These are phyloP conservation scores for Aspergillus campestris DNA, from an alignment of 495 filamentous ascomycete genomes.

Conservation along the genomic window DNA sequence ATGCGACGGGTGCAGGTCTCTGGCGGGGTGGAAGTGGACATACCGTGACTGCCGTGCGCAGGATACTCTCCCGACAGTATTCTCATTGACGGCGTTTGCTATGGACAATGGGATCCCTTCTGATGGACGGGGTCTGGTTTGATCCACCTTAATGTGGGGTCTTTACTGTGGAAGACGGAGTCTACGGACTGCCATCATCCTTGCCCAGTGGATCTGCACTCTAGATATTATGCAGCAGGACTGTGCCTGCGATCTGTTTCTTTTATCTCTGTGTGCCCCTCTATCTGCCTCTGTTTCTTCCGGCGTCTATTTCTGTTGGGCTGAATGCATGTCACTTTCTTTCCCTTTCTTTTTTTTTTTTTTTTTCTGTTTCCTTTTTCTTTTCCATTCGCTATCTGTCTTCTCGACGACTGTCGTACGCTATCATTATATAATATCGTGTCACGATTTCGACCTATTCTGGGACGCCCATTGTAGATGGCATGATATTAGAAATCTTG, in stretches of 20 bases:
- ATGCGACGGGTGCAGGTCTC: constrained; percentile 11
- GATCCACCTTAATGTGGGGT: too few relatives aligned
- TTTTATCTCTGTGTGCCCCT: constrained; percentile 12
- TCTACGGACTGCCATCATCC: too few relatives aligned
- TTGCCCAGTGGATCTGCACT: constrained; percentile 21
- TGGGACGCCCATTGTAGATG: too few relatives aligned
- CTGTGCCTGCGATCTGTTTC: constrained; percentile 12
- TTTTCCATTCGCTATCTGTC: constrained; percentile 13
- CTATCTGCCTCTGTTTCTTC: constrained; percentile 18
- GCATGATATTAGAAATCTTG: too few relatives aligned
- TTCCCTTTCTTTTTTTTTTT: constrained; percentile 13
- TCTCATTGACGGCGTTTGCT: too few relatives aligned
- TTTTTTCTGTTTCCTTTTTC: not conserved
- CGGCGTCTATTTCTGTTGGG: constrained; percentile 32
- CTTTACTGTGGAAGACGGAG: too few relatives aligned
- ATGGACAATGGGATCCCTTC: too few relatives aligned
- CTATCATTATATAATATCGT: too few relatives aligned
- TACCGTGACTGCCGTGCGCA: too few relatives aligned
- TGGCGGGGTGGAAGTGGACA: not conserved
- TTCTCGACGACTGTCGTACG: not conserved
- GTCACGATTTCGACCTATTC: too few relatives aligned
- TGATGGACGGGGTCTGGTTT: too few relatives aligned
- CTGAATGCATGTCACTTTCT: constrained; percentile 21
- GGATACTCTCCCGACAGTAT: too few relatives aligned
- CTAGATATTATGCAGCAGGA: constrained; percentile 29